Percentiles rank a stretch among this genome's conserved stretches.
These are phyloP conservation scores for Cladosporium sp. DNA, from an alignment of 2,329 filamentous ascomycete species.

Conservation along the genomic window DNA sequence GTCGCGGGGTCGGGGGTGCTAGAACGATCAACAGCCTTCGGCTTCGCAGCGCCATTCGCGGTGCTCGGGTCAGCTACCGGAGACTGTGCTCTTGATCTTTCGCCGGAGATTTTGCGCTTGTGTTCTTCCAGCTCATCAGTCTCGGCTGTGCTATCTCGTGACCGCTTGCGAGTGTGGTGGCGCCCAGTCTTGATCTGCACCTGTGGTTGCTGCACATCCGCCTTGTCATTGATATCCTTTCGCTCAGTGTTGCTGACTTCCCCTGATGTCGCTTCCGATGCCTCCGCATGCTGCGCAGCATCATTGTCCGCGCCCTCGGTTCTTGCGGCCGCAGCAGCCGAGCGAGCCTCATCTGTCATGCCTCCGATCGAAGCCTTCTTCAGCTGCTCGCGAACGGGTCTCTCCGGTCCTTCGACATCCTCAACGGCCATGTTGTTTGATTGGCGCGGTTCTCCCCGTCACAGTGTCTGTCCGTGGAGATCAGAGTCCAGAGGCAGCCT, in stretches of 20 bases:
- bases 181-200: slow-evolving; percentile 18
- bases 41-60: neutral
- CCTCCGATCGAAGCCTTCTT: slow-evolving; percentile 54
- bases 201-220: slow-evolving; percentile 13
- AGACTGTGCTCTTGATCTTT: slow-evolving; percentile 21
- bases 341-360: slow-evolving; percentile 12
- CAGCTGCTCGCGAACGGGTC: slow-evolving; percentile 54
- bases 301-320: slow-evolving; percentile 11
- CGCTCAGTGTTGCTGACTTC: neutral
- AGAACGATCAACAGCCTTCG: slow-evolving; percentile 1
- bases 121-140: slow-evolving; percentile 28
- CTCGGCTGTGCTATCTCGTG: slow-evolving; percentile 37
- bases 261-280: neutral
- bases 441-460: neutral
- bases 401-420: slow-evolving; percentile 47
- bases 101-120: slow-evolving; percentile 28
- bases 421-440: slow-evolving; percentile 20
- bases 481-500: neutral
- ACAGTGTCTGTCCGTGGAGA: no score
- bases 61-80: slow-evolving; percentile 14
- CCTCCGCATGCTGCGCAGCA: neutral
- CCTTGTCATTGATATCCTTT: slow-evolving; percentile 15
- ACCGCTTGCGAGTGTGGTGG: slow-evolving; percentile 40
- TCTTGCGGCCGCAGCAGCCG: slow-evolving; percentile 3
- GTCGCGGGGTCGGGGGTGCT: neutral